Conservation (phyloP, 148 eudicot genomes). For the Agrostemma githago region DNA sequence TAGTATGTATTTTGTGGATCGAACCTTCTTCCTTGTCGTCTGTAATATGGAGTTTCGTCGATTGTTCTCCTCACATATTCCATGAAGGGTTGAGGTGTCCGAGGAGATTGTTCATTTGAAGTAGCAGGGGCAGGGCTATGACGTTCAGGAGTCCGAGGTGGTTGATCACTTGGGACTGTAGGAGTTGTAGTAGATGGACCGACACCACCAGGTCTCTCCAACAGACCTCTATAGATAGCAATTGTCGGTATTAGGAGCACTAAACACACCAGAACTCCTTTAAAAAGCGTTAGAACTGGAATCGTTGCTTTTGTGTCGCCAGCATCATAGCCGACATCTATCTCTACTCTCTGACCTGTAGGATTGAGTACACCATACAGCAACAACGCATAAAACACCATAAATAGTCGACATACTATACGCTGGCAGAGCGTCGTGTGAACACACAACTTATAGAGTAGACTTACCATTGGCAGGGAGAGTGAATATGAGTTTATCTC, state of each 20-base stretch:
- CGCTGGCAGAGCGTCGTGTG: neutral
- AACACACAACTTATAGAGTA: neutral
- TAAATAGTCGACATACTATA: neutral
- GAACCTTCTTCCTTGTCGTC: slow-evolving; percentile 54
- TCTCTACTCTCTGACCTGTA: slow-evolving; percentile 65
- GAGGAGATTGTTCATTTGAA: slow-evolving; percentile 46
- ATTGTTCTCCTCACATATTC: slow-evolving; percentile 82
- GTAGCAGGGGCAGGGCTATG: slow-evolving; percentile 31
- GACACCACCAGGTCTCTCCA: slow-evolving; percentile 31
- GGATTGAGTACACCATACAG: slow-evolving; percentile 3
- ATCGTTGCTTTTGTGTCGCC: slow-evolving; percentile 13
- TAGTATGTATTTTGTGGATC: slow-evolving; percentile 74
- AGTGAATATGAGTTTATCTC: slow-evolving; percentile 49
- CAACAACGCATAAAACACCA: neutral
- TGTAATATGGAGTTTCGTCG: slow-evolving; percentile 81
- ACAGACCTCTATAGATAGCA: slow-evolving; percentile 25
- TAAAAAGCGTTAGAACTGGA: slow-evolving; percentile 22
- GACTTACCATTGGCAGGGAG: slow-evolving; percentile 61
- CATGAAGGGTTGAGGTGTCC: slow-evolving; percentile 72
- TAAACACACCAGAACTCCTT: slow-evolving; percentile 19
- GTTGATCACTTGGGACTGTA: slow-evolving; percentile 25
- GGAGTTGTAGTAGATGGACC: slow-evolving; percentile 13
- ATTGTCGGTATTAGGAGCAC: slow-evolving; percentile 32
- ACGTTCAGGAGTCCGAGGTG: slow-evolving; percentile 47
- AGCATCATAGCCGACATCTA: slow-evolving; percentile 49